Percentiles rank a stretch among this genome's conserved stretches.
Evolutionary conservation across 495 filamentous ascomycete species (phyloP).

Genomic region (Talaromyces proteolyticus): DNA sequence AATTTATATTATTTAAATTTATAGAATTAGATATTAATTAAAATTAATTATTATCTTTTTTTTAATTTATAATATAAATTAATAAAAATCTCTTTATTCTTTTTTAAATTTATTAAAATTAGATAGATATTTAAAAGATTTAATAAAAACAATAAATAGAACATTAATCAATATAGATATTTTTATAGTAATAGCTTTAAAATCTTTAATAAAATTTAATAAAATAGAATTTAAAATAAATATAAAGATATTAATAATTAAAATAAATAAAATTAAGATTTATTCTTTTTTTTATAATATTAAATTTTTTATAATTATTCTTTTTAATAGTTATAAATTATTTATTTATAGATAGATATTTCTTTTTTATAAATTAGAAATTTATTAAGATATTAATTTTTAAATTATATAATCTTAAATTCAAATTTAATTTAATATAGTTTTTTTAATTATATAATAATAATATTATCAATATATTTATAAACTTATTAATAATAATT

Average conservation of each 20-base stretch:
- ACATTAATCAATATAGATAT: neutral
- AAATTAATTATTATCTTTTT: neutral
- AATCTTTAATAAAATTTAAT: neutral
- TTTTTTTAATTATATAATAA: neutral
- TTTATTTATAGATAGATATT: neutral
- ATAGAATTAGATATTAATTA: neutral
- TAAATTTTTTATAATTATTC: neutral
- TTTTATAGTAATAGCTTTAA: neutral
- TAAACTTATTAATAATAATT: too few species aligned
- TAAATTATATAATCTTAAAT: neutral
- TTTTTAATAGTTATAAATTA: neutral
- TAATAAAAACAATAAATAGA: neutral
- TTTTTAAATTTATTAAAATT: neutral
- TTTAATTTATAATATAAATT: neutral
- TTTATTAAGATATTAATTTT: neutral
- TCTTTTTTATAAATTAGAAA: neutral
- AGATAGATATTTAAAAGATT: too few species aligned
- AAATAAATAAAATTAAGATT: neutral
- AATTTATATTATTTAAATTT: neutral
- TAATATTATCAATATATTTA: neutral
- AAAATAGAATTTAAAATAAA: neutral
- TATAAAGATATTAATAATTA: neutral
- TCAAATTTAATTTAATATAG: neutral
- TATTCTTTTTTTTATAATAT: neutral
- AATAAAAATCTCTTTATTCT: neutral